Evolutionary conservation across 78 protist genomes (phyloP).

Genomic region (Guillardia theta): DNA sequence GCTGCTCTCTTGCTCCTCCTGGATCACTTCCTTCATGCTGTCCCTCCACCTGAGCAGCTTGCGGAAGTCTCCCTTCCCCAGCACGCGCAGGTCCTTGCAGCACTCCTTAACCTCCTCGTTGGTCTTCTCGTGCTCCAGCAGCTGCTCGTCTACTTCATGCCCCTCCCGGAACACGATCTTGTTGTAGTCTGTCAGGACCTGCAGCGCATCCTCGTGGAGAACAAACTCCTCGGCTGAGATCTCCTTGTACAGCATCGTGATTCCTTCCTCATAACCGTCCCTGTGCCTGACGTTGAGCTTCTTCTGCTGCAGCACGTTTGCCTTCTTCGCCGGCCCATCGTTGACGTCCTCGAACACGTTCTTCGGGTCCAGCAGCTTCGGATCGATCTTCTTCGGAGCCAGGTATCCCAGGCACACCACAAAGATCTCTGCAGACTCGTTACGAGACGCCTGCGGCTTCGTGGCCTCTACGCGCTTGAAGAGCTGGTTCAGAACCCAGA

Average conservation of each 20-base stretch:
- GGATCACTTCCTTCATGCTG: not conserved
- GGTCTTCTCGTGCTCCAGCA: constrained; percentile 27
- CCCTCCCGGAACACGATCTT: not conserved
- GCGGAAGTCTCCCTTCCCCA: constrained; percentile 16
- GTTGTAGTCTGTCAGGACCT: not conserved
- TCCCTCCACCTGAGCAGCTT: not conserved
- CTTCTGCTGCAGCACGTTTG: constrained; percentile 19
- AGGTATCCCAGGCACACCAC: constrained; percentile 88
- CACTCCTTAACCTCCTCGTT: not conserved
- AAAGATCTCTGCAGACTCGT: constrained; percentile 96
- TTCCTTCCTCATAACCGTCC: not conserved
- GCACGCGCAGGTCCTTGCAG: constrained; percentile 34
- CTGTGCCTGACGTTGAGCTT: not conserved
- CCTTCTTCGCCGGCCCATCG: not conserved
- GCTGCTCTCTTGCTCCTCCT: not conserved
- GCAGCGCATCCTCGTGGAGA: not conserved
- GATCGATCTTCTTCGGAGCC: constrained; percentile 89
- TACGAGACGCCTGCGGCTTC: constrained; percentile 91
- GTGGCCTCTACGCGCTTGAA: constrained; percentile 94
- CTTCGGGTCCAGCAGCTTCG: constrained; percentile 84
- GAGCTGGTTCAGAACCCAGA: constrained; percentile 90
- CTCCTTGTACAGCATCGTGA: constrained; percentile 31
- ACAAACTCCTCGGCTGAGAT: not conserved
- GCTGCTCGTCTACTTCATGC: not conserved
- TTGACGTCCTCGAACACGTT: constrained; percentile 75